Conservation (phyloP, 2,329 filamentous ascomycete genomes). For the Colletotrichum gigasporum region DNA sequence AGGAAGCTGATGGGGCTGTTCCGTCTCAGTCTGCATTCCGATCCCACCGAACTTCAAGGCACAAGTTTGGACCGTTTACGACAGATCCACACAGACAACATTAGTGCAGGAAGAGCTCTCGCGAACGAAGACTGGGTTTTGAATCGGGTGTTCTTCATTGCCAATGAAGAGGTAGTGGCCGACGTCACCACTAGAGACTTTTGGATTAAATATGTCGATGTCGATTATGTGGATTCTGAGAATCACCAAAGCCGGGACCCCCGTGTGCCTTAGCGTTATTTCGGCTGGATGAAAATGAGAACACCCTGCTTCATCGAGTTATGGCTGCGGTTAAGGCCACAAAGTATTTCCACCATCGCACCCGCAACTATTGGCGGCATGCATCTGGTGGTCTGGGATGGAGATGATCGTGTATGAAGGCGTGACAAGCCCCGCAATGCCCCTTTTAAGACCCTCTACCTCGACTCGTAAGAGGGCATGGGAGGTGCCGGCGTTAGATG, state of each 20-base stretch:
- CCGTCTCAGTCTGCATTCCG: neutral
- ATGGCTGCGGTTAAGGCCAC: neutral
- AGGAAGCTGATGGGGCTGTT: neutral
- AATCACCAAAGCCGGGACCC: neutral
- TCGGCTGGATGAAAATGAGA: conserved; percentile 5
- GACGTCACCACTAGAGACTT: neutral
- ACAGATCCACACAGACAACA: neutral
- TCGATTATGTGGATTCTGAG: neutral
- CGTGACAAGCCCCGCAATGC: too few relatives aligned
- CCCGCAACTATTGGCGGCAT: neutral
- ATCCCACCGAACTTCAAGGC: neutral
- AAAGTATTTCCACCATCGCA: neutral
- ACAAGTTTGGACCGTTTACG: neutral
- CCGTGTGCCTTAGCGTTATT: neutral
- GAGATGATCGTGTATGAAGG: neutral
- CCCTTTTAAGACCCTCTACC: too few relatives aligned
- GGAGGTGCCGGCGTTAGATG: too few relatives aligned
- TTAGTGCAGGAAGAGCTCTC: neutral
- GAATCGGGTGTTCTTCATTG: neutral
- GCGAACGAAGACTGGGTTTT: neutral
- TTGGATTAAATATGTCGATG: conserved; percentile 6
- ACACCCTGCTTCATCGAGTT: neutral
- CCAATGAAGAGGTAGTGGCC: neutral
- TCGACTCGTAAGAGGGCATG: too few relatives aligned
- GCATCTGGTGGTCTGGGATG: neutral